Evolutionary conservation across 116 monocot species (phyloP), one percentile per base, ranked within the genome.

Genomic region (Thalassia testudinum): DNA sequence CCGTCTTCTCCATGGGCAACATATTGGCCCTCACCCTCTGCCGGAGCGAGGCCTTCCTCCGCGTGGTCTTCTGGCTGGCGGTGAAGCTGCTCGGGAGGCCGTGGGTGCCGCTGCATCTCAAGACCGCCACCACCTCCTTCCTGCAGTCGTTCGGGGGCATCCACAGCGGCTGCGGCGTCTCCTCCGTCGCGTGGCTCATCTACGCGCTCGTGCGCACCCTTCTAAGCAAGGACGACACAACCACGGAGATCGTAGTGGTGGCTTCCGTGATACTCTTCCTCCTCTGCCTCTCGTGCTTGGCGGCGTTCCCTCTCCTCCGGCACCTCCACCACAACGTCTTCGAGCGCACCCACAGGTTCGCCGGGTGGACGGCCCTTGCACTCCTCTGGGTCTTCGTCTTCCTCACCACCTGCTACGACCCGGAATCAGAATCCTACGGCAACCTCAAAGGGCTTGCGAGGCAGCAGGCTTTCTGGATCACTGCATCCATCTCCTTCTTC

Each of bases 281-380:
- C 10, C 62, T 82, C 22, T 57, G 22, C 29, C 16, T 74, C 45
- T 82, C 82, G 3, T 70, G 77, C 66, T 0, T 71, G 26, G 66
- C 70, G 0, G 77, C 82, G 24, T 74, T 77, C 60, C 82, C 82
- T 12, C 62, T 82, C 28, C 42, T 82, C 28, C 69, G 82, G 21
- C 82, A 82, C 61, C 78, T 78, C 53, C 78, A 82, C 67, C 82
- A 82, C 64, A 82, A 82, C 52, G 57, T 71, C 22, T 82, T 82
- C 50, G 82, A 82, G 65, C 57, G 74, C 17, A 74, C 73, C n/a
- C 82, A 82, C 60, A 62, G 77, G 47, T 82, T 77, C 53, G 82
- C 82, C 19, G 82, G 82, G 2, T 82, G 82, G 82, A 12, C 52
- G 24, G 81, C 73, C 16, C 70, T 82, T 10, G 65, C 55, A 0